A percentile compares a stretch with the other conserved stretches of the same genome.
phyloP scores from a whole-genome alignment of 2,329 filamentous ascomycete species.

The Xylariaceae sp. region DNA sequence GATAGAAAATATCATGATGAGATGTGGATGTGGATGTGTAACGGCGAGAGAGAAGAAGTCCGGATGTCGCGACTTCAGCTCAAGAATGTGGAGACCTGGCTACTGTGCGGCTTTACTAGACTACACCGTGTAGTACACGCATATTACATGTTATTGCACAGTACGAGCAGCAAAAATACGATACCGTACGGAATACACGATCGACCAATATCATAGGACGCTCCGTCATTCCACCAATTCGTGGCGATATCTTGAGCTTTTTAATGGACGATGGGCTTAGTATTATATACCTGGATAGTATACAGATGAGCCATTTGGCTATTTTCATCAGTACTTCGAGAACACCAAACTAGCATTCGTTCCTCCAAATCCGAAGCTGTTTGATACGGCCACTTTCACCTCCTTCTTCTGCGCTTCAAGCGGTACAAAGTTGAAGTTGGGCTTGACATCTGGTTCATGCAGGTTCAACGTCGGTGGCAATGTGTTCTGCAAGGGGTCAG shows the following conservation, averaged over 20 bases:
- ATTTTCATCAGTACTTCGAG: conserved; percentile 30
- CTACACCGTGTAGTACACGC: neutral
- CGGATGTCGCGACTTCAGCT: no score
- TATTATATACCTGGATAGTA: neutral
- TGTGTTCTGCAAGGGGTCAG: conserved; percentile 51
- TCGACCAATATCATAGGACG: neutral
- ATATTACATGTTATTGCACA: neutral
- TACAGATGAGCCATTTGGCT: neutral
- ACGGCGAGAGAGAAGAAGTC: no score
- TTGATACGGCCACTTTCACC: conserved; percentile 74
- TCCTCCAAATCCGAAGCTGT: conserved; percentile 96
- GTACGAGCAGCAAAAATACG: no score
- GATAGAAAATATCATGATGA: no score
- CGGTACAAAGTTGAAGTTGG: conserved; percentile 82
- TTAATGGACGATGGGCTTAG: neutral
- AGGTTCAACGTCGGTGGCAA: conserved; percentile 88
- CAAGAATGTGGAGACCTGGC: no score
- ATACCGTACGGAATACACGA: neutral
- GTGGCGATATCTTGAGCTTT: neutral
- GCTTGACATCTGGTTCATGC: conserved; percentile 57
- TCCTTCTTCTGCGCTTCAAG: conserved; percentile 61
- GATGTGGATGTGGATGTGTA: no score
- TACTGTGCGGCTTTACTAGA: neutral
- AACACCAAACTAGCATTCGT: conserved; percentile 92
- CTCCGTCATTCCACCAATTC: neutral